These are phyloP conservation scores for Phellinidium pouzarii DNA, from an alignment of 1,284 basidiomycete species.

Conservation along the genomic window DNA sequence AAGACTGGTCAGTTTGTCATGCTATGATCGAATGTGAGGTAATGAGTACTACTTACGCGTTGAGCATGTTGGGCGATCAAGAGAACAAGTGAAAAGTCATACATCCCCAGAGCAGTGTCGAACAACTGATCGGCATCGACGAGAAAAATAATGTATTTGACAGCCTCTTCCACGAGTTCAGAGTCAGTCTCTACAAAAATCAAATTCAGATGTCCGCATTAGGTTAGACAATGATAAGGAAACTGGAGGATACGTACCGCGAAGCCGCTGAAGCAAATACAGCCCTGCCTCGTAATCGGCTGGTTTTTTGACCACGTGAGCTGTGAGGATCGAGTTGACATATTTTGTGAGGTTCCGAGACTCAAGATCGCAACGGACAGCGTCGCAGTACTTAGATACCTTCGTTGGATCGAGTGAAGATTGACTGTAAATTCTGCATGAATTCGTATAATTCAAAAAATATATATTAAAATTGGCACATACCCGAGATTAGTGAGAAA, in stretches of 20 bases:
- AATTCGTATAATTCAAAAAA: neutral
- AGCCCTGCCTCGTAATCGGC: constrained; percentile 89
- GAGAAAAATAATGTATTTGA: constrained; percentile 98
- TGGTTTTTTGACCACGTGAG: constrained; percentile 88
- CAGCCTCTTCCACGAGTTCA: constrained; percentile 85
- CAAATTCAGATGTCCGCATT: neutral
- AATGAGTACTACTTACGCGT: constrained; percentile 50
- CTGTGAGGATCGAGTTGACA: constrained; percentile 86
- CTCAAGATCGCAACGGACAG: constrained; percentile 71
- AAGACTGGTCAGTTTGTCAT: constrained; percentile 1
- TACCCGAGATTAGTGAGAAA: constrained; percentile 85
- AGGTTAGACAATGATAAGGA: neutral
- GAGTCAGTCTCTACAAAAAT: constrained; percentile 55
- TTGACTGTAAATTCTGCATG: constrained; percentile 43
- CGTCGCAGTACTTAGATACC: constrained; percentile 74
- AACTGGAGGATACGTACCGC: constrained; percentile 42
- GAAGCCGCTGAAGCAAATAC: constrained; percentile 67
- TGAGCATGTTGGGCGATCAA: constrained; percentile 97
- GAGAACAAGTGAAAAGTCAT: constrained; percentile 92
- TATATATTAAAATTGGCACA: constrained; percentile 25
- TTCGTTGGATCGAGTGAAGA: constrained; percentile 48
- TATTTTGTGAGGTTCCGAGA: constrained; percentile 70
- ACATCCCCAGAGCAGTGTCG: constrained; percentile 96
- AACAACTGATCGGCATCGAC: constrained; percentile 91
- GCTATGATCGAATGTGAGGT: neutral